Percentiles rank a stretch among this genome's conserved stretches.
Conservation (phyloP, 169 alveolate species). For the Hammondia hammondi region DNA sequence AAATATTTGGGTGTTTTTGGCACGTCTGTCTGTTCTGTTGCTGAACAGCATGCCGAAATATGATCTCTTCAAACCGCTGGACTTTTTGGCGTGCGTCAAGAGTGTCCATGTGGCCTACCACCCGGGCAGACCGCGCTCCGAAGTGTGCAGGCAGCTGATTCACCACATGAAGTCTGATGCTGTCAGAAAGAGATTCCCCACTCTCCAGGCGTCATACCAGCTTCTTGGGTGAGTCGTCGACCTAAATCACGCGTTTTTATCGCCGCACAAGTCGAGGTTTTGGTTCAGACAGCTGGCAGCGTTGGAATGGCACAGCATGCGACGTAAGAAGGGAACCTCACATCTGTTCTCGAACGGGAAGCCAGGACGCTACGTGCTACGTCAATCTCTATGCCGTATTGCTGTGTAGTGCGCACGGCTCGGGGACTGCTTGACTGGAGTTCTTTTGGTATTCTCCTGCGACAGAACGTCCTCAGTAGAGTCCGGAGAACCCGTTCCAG, state of each 20-base stretch:
- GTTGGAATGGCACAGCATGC: too few species aligned
- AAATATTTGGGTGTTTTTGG: not conserved
- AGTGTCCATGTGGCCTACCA: conserved; percentile 58
- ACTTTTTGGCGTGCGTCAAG: conserved; percentile 58
- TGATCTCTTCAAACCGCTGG: conserved; percentile 48
- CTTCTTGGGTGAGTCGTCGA: conserved; percentile 57
- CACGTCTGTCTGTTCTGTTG: not conserved
- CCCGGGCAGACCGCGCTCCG: conserved; percentile 65
- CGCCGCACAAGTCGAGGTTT: not conserved
- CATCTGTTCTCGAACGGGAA: too few species aligned
- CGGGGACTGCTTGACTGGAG: too few species aligned
- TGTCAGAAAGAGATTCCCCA: conserved; percentile 49
- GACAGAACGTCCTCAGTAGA: too few species aligned
- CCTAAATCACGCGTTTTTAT: not conserved
- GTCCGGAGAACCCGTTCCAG: too few species aligned
- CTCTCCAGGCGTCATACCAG: conserved; percentile 42
- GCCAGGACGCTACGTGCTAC: too few species aligned
- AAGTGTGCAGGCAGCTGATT: conserved; percentile 52
- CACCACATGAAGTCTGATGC: conserved; percentile 14
- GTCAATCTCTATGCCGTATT: too few species aligned
- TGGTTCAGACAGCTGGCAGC: not conserved
- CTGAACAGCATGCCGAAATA: conserved; percentile 47
- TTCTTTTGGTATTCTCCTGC: too few species aligned
- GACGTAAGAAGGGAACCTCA: too few species aligned
- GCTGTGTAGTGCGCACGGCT: too few species aligned